A percentile compares a stretch with the other conserved stretches of the same genome.
phyloP scores from a whole-genome alignment of 768 basidiomycete genomes.

The Phylloporus arenicola region DNA sequence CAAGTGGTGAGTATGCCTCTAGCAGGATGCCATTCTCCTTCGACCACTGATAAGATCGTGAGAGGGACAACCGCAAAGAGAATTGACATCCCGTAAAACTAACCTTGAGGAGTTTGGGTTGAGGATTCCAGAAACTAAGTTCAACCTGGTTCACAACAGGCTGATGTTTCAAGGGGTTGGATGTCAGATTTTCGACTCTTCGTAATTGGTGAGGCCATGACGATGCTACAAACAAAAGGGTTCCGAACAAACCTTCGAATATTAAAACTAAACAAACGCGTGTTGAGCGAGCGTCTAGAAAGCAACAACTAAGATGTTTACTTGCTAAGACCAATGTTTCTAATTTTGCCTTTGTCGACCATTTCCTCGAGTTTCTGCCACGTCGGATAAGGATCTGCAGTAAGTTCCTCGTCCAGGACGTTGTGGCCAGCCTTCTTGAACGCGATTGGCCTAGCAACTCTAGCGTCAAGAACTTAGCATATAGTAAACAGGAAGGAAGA shows the following conservation, averaged over 20 bases:
- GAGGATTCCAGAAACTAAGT: constrained; percentile 71
- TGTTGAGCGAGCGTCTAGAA: neutral
- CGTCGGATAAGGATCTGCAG: constrained; percentile 67
- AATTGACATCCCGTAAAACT: constrained; percentile 1
- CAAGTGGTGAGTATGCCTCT: constrained; percentile 75
- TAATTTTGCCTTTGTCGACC: constrained; percentile 69
- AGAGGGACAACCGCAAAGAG: neutral
- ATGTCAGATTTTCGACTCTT: constrained; percentile 57
- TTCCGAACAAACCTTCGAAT: constrained; percentile 37
- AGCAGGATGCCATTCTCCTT: constrained; percentile 59
- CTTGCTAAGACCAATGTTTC: constrained; percentile 85
- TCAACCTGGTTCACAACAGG: constrained; percentile 79
- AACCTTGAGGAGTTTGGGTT: constrained; percentile 68
- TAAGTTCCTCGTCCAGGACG: constrained; percentile 49
- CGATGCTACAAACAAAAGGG: neutral
- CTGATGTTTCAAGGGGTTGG: constrained; percentile 52
- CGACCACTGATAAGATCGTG: constrained; percentile 48
- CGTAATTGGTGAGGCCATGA: neutral
- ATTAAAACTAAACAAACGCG: constrained; percentile 45
- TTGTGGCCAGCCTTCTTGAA: constrained; percentile 49
- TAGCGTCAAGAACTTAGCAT: neutral
- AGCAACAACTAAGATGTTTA: constrained; percentile 22
- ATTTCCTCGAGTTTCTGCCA: constrained; percentile 79
- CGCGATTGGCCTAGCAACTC: constrained; percentile 53
- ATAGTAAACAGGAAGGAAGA: constrained; percentile 3